phyloP scores from a whole-genome alignment of 2,329 filamentous ascomycete genomes.

The Escovopsis sp. region DNA sequence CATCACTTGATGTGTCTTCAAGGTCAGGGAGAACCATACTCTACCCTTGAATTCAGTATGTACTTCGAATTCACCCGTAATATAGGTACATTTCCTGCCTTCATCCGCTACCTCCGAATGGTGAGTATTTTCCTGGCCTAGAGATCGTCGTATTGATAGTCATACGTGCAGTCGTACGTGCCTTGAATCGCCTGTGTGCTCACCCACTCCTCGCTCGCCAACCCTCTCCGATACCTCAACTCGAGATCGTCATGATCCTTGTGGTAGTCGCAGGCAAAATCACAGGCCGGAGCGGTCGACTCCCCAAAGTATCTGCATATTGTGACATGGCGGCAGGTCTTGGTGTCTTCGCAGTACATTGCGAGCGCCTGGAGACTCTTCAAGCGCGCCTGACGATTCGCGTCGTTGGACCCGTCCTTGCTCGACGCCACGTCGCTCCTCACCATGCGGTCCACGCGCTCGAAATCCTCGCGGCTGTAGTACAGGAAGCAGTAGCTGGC shows the following conservation, averaged over 20 bases:
- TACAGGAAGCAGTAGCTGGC: slow-evolving; percentile 80
- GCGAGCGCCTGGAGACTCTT: slow-evolving; percentile 55
- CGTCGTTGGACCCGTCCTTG: slow-evolving; percentile 27
- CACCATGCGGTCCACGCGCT: slow-evolving; percentile 50
- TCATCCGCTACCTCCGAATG: no score
- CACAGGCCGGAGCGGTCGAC: slow-evolving; percentile 39
- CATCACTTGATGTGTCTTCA: neutral
- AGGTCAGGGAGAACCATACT: neutral
- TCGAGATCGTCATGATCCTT: slow-evolving; percentile 49
- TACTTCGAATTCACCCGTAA: no score
- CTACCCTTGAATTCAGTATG: no score
- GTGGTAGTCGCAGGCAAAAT: slow-evolving; percentile 67
- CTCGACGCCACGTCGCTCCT: slow-evolving; percentile 21
- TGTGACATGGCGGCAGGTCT: slow-evolving; percentile 56
- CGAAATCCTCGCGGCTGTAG: slow-evolving; percentile 76
- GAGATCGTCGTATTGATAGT: slow-evolving; percentile 15
- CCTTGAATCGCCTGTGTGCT: slow-evolving; percentile 47
- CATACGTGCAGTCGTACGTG: slow-evolving; percentile 37
- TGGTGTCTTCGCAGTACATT: slow-evolving; percentile 66
- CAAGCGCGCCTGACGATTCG: slow-evolving; percentile 37
- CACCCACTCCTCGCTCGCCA: slow-evolving; percentile 48
- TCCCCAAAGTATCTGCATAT: slow-evolving; percentile 73
- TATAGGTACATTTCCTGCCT: no score
- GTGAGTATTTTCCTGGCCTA: neutral
- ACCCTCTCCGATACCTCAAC: slow-evolving; percentile 37